Conservation (phyloP, 805 yeast species). For the Zygoascus tannicola region DNA sequence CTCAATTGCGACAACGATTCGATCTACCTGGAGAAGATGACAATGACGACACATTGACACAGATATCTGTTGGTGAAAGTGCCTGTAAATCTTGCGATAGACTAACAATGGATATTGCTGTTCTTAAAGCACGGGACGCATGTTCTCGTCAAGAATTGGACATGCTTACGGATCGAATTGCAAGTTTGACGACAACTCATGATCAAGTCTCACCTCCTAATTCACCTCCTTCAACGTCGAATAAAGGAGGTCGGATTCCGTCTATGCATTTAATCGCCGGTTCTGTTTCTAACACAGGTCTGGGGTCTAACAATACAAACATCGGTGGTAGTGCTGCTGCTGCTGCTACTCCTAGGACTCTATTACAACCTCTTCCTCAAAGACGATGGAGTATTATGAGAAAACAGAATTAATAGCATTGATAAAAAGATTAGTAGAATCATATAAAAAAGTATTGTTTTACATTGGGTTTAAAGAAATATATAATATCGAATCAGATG, state of each 20-base stretch:
- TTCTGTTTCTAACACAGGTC: not conserved
- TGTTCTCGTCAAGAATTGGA: constrained; percentile 24
- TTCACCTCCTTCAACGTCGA: not conserved
- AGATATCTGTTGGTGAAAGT: not conserved
- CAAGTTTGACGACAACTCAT: not conserved
- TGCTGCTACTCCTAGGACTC: not conserved
- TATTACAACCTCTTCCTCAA: not conserved
- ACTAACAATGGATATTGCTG: constrained; percentile 23
- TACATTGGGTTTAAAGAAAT: no score
- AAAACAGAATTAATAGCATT: no score
- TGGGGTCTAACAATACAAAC: not conserved
- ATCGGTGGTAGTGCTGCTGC: no score
- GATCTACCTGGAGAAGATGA: not conserved
- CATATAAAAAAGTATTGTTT: no score
- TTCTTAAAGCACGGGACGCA: constrained; percentile 23
- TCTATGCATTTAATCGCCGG: not conserved
- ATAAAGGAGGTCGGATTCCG: not conserved
- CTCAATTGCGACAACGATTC: not conserved
- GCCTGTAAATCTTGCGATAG: constrained; percentile 22
- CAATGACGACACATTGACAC: not conserved
- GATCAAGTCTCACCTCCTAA: not conserved
- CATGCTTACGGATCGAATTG: constrained; percentile 17
- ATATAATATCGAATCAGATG: no score
- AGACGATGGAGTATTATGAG: not conserved
- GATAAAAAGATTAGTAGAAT: not conserved